Evolutionary conservation across 805 yeast species (phyloP).

Genomic region (Candida adriatica): DNA sequence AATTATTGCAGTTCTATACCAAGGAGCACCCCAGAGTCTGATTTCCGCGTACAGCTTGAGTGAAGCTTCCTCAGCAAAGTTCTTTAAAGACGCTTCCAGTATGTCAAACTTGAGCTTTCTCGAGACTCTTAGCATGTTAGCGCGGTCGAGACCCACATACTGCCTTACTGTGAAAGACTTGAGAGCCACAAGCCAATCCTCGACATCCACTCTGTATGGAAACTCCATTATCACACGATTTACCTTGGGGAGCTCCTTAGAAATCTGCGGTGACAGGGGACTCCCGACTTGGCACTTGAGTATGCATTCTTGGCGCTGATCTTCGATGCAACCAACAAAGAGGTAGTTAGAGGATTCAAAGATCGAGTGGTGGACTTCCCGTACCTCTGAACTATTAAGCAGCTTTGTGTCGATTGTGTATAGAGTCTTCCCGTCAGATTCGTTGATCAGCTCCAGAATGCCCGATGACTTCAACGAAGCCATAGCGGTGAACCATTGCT

Average conservation of each 20-base stretch:
- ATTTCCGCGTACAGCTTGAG: constrained; percentile 58
- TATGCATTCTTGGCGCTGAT: constrained; percentile 34
- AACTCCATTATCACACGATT: constrained; percentile 48
- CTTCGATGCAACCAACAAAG: constrained; percentile 50
- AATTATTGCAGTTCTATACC: constrained; percentile 73
- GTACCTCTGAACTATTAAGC: constrained; percentile 52
- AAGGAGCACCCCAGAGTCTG: constrained; percentile 61
- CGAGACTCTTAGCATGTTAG: constrained; percentile 41
- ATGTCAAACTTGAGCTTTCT: constrained; percentile 50
- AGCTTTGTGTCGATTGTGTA: constrained; percentile 50
- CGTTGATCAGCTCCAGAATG: constrained; percentile 48
- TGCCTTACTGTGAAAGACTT: constrained; percentile 58
- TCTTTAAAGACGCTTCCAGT: constrained; percentile 56
- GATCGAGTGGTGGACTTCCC: constrained; percentile 57
- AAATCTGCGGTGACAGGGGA: constrained; percentile 18
- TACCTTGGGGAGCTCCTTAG: constrained; percentile 23
- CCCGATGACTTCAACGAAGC: constrained; percentile 65
- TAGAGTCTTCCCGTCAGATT: constrained; percentile 55
- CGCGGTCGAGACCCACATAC: constrained; percentile 26
- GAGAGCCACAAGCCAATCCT: constrained; percentile 70
- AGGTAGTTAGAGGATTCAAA: constrained; percentile 52
- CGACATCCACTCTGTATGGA: constrained; percentile 61
- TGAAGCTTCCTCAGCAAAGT: constrained; percentile 1
- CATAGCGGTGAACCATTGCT: constrained; percentile 67
- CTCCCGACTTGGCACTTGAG: constrained; percentile 5